phyloP scores from a whole-genome alignment of 1,139 yeast species.

The Eremothecium gossypii region DNA sequence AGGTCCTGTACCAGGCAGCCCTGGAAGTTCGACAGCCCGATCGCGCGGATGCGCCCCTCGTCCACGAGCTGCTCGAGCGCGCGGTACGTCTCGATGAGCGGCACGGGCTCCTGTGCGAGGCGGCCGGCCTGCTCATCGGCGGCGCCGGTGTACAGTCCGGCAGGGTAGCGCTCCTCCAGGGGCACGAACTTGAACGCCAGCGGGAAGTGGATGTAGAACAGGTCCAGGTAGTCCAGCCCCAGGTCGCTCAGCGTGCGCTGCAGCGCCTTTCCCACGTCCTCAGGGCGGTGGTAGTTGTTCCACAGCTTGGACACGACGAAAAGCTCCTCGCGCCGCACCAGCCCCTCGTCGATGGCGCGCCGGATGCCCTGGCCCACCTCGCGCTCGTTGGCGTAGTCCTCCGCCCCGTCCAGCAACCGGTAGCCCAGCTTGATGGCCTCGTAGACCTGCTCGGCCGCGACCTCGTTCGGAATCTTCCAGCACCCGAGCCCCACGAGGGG shows the following conservation, averaged over 20 bases:
- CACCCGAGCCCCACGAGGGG: constrained; percentile 60
- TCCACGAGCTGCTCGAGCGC: constrained; percentile 60
- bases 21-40: constrained; percentile 78
- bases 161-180: constrained; percentile 63
- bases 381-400: constrained; percentile 68
- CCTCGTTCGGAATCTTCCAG: constrained; percentile 54
- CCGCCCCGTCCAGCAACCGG: constrained; percentile 69
- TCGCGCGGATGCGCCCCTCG: constrained; percentile 59
- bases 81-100: constrained; percentile 68
- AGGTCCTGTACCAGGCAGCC: constrained; percentile 71
- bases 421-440: constrained; percentile 64
- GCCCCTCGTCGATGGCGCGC: constrained; percentile 55
- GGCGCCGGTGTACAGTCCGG: constrained; percentile 60
- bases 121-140: constrained; percentile 35
- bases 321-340: constrained; percentile 63
- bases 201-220: constrained; percentile 76
- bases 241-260: constrained; percentile 56
- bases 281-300: constrained; percentile 53
- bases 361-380: constrained; percentile 65
- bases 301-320: constrained; percentile 73
- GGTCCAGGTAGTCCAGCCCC: constrained; percentile 59
- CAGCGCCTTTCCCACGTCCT: constrained; percentile 44
- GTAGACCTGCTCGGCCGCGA: constrained; percentile 52
- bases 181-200: constrained; percentile 66
- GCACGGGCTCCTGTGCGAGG: constrained; percentile 56